These are phyloP conservation scores for Aeschynomene evenia DNA, from an alignment of 306 rosid genomes.

Conservation along the genomic window DNA sequence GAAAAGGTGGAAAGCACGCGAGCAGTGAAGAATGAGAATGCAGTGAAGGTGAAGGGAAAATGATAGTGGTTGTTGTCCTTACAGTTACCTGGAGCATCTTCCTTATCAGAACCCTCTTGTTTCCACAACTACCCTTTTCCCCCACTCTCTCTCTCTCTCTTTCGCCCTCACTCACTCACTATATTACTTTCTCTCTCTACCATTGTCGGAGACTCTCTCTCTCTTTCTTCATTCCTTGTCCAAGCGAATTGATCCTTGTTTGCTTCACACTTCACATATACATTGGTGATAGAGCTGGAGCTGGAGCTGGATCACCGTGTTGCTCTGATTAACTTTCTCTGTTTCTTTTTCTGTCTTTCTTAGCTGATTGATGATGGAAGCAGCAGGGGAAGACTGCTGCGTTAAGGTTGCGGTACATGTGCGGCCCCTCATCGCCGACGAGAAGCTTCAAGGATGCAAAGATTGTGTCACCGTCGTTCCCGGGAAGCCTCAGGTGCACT, in stretches of 20 bases:
- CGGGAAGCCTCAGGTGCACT: slow-evolving; percentile 93
- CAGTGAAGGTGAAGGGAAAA: slow-evolving; percentile 56
- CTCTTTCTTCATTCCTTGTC: neutral
- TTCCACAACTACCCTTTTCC: slow-evolving; percentile 43
- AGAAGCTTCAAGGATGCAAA: slow-evolving; percentile 95
- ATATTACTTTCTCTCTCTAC: slow-evolving; percentile 48
- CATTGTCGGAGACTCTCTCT: slow-evolving; percentile 19
- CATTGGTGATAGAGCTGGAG: neutral
- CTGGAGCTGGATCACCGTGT: neutral
- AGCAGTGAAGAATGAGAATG: slow-evolving; percentile 28
- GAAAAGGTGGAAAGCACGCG: slow-evolving; percentile 45
- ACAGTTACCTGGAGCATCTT: slow-evolving; percentile 39
- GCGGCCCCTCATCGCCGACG: slow-evolving; percentile 94
- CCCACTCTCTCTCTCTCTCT: slow-evolving; percentile 17
- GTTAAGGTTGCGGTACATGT: slow-evolving; percentile 95
- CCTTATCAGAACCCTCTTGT: slow-evolving; percentile 21
- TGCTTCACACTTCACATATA: neutral
- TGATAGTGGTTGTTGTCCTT: slow-evolving; percentile 53
- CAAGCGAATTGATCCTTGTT: slow-evolving; percentile 12
- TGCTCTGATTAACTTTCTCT: slow-evolving; percentile 7
- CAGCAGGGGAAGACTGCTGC: slow-evolving; percentile 92
- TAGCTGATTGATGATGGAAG: slow-evolving; percentile 54
- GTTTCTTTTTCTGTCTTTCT: neutral
- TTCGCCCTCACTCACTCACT: slow-evolving; percentile 27
- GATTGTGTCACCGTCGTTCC: slow-evolving; percentile 91